Base-by-base conservation (phyloP, 805 yeast genomes). In the Yarrowia sp. region DNA sequence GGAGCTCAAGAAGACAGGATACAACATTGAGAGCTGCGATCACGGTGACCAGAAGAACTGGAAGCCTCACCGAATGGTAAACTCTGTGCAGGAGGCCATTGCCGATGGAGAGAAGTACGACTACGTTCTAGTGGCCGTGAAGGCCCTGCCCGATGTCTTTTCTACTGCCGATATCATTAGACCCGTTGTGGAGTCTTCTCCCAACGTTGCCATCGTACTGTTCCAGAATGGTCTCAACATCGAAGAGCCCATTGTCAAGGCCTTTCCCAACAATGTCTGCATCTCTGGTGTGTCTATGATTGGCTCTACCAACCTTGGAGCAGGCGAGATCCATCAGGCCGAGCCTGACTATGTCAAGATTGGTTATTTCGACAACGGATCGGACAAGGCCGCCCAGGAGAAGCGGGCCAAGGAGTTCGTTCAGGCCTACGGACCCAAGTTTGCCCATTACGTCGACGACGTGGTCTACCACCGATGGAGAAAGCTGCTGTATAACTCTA, bases 161-260 rank as follows among this genome's bases (percentile, higher is more conserved):
- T 78, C 79, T 52, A 74, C 84, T 17, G 86, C 82, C 68, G 85
- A 84, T 12, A 71, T 86, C 49, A 78, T 80, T 41, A 79, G 70
- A 11, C 82, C 84, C 0, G 85, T 83, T 4, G 80, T 87, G 40
- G 76, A 82, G 35, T 73, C 78, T 1, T 75, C 69, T 26, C 76
- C 74, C 40, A 73, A 74, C 38, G 81, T 87, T 6, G 75, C 83
- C 14, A 75, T 86, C 46, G 81, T 87, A 1, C 77, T 88, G 64
- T 75, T 87, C 62, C 91, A 87, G 73, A 87, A 86, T 71, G 92
- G 90, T 0, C 77, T 87, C 66, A 89, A 84, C 64, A 79, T 84
- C 62, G 90, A 85, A 65, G 77, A 78, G 67, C 86, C 87, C 14
- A 76, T 86, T 19, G 75, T 82, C 62, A 74, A 72, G n/a, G 77